Conservation (phyloP, 2,329 filamentous ascomycete species). For the Bipolaris victoriae region DNA sequence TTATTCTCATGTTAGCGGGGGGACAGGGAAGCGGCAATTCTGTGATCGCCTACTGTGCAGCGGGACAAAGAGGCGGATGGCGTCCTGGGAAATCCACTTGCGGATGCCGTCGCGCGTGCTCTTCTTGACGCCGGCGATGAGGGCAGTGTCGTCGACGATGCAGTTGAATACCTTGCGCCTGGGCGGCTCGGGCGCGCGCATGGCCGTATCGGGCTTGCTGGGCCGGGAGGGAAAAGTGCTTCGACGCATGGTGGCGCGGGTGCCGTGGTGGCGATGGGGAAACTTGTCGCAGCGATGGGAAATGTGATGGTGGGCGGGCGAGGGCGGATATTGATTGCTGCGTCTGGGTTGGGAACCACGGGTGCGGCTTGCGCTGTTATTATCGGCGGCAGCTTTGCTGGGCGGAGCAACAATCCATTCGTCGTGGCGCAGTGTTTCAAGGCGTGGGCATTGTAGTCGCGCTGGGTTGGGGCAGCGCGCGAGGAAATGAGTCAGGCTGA, state of each 20-base stretch:
- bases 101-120: slow-evolving; percentile 59
- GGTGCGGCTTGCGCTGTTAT: slow-evolving; percentile 16
- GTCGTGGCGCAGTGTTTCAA: slow-evolving; percentile 28
- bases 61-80: slow-evolving; percentile 59
- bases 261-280: slow-evolving; percentile 15
- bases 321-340: slow-evolving; percentile 4
- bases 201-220: slow-evolving; percentile 30
- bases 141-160: slow-evolving; percentile 59
- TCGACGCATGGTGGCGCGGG: slow-evolving; percentile 37
- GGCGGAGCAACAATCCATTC: slow-evolving; percentile 33
- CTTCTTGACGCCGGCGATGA: slow-evolving; percentile 59
- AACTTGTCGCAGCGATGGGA: slow-evolving; percentile 10
- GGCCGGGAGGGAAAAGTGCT: slow-evolving; percentile 40
- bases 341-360: slow-evolving; percentile 17
- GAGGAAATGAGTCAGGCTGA: slow-evolving; percentile 27
- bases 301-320: slow-evolving; percentile 10
- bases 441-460: slow-evolving; percentile 35
- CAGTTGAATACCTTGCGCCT: slow-evolving; percentile 60
- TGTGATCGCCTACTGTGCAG: slow-evolving; percentile 54
- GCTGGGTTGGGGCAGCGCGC: slow-evolving; percentile 30
- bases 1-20: slow-evolving; percentile 30
- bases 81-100: slow-evolving; percentile 58
- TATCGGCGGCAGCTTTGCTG: slow-evolving; percentile 29
- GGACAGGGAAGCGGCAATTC: slow-evolving; percentile 4
- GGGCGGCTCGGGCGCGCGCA: slow-evolving; percentile 39